These are phyloP conservation scores for Naganishia onofrii DNA, from an alignment of 768 basidiomycete species.

Conservation along the genomic window DNA sequence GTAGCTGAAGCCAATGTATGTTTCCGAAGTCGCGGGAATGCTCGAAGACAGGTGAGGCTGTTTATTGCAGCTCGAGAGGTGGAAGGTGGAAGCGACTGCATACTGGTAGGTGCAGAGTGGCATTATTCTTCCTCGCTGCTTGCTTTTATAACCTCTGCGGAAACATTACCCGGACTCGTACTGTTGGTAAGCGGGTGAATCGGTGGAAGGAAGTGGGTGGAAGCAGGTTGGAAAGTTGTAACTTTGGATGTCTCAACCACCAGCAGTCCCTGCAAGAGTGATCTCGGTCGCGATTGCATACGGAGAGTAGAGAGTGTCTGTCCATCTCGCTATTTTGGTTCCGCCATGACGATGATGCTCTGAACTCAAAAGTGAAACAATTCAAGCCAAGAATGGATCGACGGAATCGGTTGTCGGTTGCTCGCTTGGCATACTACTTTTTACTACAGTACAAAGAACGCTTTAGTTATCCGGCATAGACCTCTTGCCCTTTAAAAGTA, in stretches of 20 bases:
- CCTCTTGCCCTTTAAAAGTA: too few relatives aligned
- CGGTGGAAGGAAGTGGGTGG: too few relatives aligned
- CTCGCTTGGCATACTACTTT: neutral
- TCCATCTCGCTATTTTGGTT: neutral
- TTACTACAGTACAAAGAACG: too few relatives aligned
- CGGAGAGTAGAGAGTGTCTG: neutral
- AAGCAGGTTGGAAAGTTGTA: too few relatives aligned
- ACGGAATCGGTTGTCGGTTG: neutral
- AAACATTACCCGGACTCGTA: too few relatives aligned
- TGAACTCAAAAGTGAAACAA: too few relatives aligned
- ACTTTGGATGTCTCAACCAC: too few relatives aligned
- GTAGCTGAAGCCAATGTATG: neutral
- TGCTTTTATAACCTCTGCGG: neutral
- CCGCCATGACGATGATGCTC: too few relatives aligned
- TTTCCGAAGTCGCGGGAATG: conserved; percentile 5
- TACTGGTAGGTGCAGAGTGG: neutral
- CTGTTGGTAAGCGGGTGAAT: too few relatives aligned
- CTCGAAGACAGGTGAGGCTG: conserved; percentile 1
- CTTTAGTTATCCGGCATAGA: too few relatives aligned
- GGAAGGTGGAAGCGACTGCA: neutral
- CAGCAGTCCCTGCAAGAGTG: too few relatives aligned
- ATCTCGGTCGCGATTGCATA: too few relatives aligned
- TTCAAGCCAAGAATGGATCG: neutral
- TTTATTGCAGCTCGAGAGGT: conserved; percentile 4
- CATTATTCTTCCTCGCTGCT: neutral